Base-by-base conservation (phyloP, 352 stramenopile genomes). In the Globisporangium middletonii region DNA sequence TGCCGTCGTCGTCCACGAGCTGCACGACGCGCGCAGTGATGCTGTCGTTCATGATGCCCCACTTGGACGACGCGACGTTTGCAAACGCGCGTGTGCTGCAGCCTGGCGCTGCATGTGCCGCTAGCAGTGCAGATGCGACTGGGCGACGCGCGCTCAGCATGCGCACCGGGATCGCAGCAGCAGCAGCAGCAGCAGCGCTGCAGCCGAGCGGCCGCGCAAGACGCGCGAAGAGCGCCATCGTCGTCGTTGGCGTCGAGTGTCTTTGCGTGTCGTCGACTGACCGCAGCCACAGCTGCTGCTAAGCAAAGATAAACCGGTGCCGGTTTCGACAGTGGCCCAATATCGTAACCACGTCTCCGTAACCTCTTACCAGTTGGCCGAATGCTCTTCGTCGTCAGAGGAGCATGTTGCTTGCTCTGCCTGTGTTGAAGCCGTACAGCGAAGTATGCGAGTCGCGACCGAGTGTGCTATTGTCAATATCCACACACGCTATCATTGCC, bases 21-120 rank as follows among this genome's bases (percentile, higher is more conserved):
- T 71, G 79, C 27, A 93, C 83, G 0, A 75, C 55, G 7, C 56
- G 59, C 27, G 80, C 75, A 1, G 57, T 60, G 62, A 93, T 93
- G 44, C 73, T 56, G n/a, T 73, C 69, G 64, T 93, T 93, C 33
- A 76, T 75, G 0, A 76, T 57, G 13, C 76, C 71, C 55, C 71
- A 77, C 59, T 90, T 88, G 55, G 57, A 58, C 6, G 71, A 47
- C 1, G 48, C 45, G 28, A 44, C 41, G 44, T 18, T n/a, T n/a
- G 49, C 49, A 37, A 12, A 44, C 18, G 13, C 3, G 30, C 28
- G 28, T 11, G 30, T 3, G 45, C 19, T 50, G 19, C n/a, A n/a
- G 3, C 4, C n/a, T 13, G 38, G 18, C 49, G 44, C 3, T 8
- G 15, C 15, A 19, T n/a, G 41, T 19, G 15, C 3, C n/a, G 7